phyloP scores from a whole-genome alignment of 2,329 filamentous ascomycete genomes.

The Thielaviopsis musarum region DNA sequence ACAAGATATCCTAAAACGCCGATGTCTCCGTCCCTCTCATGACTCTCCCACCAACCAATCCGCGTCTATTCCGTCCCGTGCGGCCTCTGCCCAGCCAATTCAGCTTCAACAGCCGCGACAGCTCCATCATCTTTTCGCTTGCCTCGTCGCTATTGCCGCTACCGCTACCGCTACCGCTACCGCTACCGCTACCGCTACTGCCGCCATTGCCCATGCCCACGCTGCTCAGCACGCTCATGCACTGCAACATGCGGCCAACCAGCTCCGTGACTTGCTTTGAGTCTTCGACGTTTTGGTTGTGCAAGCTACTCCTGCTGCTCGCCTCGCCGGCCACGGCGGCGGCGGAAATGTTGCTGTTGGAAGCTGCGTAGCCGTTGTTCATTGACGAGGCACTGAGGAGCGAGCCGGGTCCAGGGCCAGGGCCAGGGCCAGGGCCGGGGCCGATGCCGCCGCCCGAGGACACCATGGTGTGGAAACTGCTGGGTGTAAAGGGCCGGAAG shows the following conservation, averaged over 20 bases:
- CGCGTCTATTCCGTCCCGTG: constrained; percentile 75
- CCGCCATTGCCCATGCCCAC: constrained; percentile 32
- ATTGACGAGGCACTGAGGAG: neutral
- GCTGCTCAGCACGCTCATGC: constrained; percentile 74
- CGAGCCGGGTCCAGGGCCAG: neutral
- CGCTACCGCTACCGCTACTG: constrained; percentile 32
- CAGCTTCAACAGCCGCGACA: constrained; percentile 78
- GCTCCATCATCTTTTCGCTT: constrained; percentile 63
- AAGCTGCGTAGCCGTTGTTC: too few relatives aligned
- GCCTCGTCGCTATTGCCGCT: constrained; percentile 45
- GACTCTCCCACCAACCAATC: constrained; percentile 61
- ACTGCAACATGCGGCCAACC: constrained; percentile 89
- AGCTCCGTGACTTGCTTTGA: constrained; percentile 80
- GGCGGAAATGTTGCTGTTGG: neutral
- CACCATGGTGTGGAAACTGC: constrained; percentile 20
- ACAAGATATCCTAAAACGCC: neutral
- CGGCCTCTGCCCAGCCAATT: constrained; percentile 90
- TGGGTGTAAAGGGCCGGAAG: constrained; percentile 35
- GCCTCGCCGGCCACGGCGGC: neutral
- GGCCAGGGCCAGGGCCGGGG: too few relatives aligned
- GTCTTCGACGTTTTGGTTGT: constrained; percentile 46
- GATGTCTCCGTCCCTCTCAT: constrained; percentile 25
- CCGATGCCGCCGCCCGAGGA: constrained; percentile 11
- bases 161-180: constrained; percentile 39
- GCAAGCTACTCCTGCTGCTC: constrained; percentile 20